A percentile compares a stretch with the other conserved stretches of the same genome.
phyloP scores from a whole-genome alignment of 352 stramenopile species.

The Aphanomyces euteiches region DNA sequence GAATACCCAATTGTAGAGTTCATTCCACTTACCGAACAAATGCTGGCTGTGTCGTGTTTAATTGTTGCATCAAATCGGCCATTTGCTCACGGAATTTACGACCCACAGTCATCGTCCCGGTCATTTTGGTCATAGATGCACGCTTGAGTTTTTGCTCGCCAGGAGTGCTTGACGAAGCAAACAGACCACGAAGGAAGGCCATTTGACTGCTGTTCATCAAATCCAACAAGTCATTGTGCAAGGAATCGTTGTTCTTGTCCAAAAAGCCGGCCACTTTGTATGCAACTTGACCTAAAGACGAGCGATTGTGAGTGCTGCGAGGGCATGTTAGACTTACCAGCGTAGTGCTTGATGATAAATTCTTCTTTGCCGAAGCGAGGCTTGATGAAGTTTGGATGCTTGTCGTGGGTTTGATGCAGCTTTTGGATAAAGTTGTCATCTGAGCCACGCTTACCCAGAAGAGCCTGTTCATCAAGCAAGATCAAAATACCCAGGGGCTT shows the following conservation, averaged over 20 bases:
- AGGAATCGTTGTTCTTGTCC: conserved; percentile 97
- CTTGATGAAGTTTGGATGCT: conserved; percentile 78
- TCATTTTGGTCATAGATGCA: conserved; percentile 85
- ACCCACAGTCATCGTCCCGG: conserved; percentile 83
- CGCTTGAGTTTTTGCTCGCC: conserved; percentile 39
- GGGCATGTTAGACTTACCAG: conserved; percentile 41
- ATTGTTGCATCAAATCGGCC: conserved; percentile 79
- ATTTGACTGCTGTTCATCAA: conserved; percentile 84
- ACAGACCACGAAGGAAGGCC: conserved; percentile 73
- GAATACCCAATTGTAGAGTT: background rate
- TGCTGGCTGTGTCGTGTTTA: conserved; percentile 74
- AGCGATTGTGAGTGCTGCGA: background rate
- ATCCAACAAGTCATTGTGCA: conserved; percentile 88
- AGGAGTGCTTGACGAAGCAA: conserved; percentile 44
- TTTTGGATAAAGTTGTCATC: conserved; percentile 92
- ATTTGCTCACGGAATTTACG: conserved; percentile 90
- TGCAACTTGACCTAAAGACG: conserved; percentile 75
- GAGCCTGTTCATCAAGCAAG: conserved; percentile 95
- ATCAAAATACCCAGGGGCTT: conserved; percentile 90
- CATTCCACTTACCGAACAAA: conserved; percentile 60
- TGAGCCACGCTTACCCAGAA: conserved; percentile 86
- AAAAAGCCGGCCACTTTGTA: conserved; percentile 96
- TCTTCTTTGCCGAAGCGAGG: conserved; percentile 84
- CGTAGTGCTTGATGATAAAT: conserved; percentile 97
- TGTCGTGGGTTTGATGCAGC: conserved; percentile 83